Evolutionary conservation across 1,139 yeast genomes (phyloP), one percentile per base, ranked within the genome.

Genomic region (Kodamaea anthophila): DNA sequence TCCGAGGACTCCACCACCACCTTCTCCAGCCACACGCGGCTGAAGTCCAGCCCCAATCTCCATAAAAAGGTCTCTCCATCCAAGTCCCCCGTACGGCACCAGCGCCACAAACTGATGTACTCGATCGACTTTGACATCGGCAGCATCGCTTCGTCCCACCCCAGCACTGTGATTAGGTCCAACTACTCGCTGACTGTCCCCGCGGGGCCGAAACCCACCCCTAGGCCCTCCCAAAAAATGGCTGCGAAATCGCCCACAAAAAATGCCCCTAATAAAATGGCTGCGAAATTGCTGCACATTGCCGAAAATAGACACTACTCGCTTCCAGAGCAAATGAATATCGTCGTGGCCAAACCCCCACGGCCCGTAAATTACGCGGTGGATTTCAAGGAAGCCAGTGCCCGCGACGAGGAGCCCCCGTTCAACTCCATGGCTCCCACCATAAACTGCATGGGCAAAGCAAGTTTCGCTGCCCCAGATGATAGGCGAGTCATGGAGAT

Each of bases 291-390:
- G n/a, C n/a, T n/a, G n/a, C n/a, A n/a, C n/a, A n/a, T n/a, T n/a
- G n/a, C n/a, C n/a, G n/a, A n/a, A n/a, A n/a, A n/a, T n/a, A n/a
- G n/a, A n/a, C n/a, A n/a, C n/a, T 19, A 8, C 19, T 19, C 19
- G 7, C 15, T 21, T 9, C 32, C 32, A 10, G 48, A 47, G 23
- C 22, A 30, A 3, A 25, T 50, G 39, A 36, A 51, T 15, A 54
- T 64, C 10, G 43, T 43, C 9, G 56, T 65, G 8, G 58, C 54
- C 2, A 68, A 60, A 23, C 70, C 71, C 3, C 73, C 73, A 5
- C 38, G 40, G 12, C 55, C 48, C 26, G 59, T 66, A 2, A 39
- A 49, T 13, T 66, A 66, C 41, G 61, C 50, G 2, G 63, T 66
- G 14, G 73, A 66, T 36, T 66, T 66, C 46, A 60, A 53, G 29